Evolutionary conservation across 176 grass and related monocot species (phyloP).

Genomic region (Triticum aestivum): DNA sequence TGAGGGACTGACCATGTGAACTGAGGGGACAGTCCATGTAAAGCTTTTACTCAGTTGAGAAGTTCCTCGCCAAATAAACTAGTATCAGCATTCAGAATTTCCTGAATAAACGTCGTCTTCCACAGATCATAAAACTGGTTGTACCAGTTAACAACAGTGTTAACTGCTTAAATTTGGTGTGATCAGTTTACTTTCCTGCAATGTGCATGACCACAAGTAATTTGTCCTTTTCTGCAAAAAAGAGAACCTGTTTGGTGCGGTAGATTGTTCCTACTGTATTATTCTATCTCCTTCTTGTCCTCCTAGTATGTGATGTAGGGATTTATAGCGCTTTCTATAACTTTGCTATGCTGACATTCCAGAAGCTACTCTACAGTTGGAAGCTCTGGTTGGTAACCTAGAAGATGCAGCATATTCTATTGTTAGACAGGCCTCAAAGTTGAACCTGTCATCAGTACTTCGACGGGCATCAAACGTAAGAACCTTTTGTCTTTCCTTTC

Average conservation of each 20-base stretch:
- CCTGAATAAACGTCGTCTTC: background rate
- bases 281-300: background rate
- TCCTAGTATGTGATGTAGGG: background rate
- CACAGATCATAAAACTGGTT: background rate
- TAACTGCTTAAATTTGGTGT: background rate
- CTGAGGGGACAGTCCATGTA: background rate
- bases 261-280: background rate
- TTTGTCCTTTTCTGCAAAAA: background rate
- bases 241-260: background rate
- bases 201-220: background rate
- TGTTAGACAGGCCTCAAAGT: constrained; percentile 51
- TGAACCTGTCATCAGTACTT: constrained; percentile 45
- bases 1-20: background rate
- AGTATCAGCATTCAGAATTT: background rate
- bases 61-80: background rate
- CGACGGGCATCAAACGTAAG: constrained; percentile 38
- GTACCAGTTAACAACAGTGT: background rate
- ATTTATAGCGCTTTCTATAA: constrained; percentile 35
- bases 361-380: constrained; percentile 87
- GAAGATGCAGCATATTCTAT: constrained; percentile 83
- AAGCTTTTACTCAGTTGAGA: background rate
- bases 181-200: background rate
- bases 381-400: constrained; percentile 94
- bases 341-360: constrained; percentile 61
- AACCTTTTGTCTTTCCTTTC: background rate